Evolutionary conservation across 108 stramenopile species (phyloP).

Genomic region (Fragilaria crotonensis): DNA sequence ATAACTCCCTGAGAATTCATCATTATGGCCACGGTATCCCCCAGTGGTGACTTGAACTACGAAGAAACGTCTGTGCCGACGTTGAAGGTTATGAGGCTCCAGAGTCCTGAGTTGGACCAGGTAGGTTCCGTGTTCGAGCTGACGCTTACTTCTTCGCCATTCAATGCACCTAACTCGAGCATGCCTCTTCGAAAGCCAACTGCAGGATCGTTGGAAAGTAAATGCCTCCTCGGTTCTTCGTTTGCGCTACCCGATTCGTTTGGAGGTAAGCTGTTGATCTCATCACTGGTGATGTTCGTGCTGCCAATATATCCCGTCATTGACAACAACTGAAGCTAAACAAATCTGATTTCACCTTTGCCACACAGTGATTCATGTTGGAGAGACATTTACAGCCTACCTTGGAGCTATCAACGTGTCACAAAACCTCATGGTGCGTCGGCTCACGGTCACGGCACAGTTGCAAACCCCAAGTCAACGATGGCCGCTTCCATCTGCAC

Average conservation of each 20-base stretch:
- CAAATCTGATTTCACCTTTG: too few relatives aligned
- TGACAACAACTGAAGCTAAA: too few relatives aligned
- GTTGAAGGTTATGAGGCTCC: conserved; percentile 81
- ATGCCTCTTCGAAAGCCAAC: conserved; percentile 19
- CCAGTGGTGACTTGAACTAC: too few relatives aligned
- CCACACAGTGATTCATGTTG: conserved; percentile 7
- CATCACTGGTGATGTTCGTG: neutral
- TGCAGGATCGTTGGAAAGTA: conserved; percentile 25
- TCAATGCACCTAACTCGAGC: conserved; percentile 6
- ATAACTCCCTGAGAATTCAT: too few relatives aligned
- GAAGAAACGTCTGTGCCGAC: conserved; percentile 61
- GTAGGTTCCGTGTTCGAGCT: conserved; percentile 6
- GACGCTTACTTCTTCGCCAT: neutral
- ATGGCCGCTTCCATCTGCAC: conserved; percentile 13
- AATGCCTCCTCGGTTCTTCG: conserved; percentile 31
- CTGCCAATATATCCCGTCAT: too few relatives aligned
- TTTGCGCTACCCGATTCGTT: conserved; percentile 77
- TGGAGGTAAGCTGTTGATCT: conserved; percentile 24
- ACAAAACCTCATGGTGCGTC: conserved; percentile 31
- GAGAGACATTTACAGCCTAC: conserved; percentile 76
- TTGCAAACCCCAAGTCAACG: conserved; percentile 76
- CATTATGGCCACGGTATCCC: too few relatives aligned
- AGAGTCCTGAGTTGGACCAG: conserved; percentile 60
- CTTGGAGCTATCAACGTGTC: conserved; percentile 66
- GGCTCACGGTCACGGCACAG: conserved; percentile 59